These are phyloP conservation scores for Colletotrichum incanum DNA, from an alignment of 2,329 filamentous ascomycete species.

Conservation along the genomic window DNA sequence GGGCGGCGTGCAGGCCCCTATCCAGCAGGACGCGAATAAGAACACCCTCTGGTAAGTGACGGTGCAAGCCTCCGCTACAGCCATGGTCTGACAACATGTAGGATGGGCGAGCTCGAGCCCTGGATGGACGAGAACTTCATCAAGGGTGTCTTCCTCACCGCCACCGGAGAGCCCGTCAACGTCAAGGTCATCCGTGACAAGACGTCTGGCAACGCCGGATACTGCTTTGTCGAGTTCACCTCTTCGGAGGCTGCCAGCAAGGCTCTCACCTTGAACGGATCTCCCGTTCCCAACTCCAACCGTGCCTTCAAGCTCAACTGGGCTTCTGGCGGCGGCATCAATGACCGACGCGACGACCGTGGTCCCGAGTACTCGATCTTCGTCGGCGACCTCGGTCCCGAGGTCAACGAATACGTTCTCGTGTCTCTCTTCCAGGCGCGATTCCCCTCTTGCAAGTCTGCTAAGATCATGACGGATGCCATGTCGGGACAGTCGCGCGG, in stretches of 20 bases:
- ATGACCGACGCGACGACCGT: slow-evolving; percentile 95
- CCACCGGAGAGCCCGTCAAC: slow-evolving; percentile 94
- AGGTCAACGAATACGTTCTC: slow-evolving; percentile 98
- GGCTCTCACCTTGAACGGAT: slow-evolving; percentile 91
- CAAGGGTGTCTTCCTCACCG: slow-evolving; percentile 89
- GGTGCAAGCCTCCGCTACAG: no score
- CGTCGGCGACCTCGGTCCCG: slow-evolving; percentile 95
- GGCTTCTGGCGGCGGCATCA: slow-evolving; percentile 95
- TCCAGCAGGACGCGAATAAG: slow-evolving; percentile 66
- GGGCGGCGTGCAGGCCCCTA: slow-evolving; percentile 38
- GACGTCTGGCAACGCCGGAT: slow-evolving; percentile 97
- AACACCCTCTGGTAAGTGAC: slow-evolving; percentile 69
- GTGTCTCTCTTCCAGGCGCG: slow-evolving; percentile 97
- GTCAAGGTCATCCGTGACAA: slow-evolving; percentile 99
- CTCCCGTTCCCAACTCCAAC: slow-evolving; percentile 91
- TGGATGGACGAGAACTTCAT: slow-evolving; percentile 99
- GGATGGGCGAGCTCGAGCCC: slow-evolving; percentile 99
- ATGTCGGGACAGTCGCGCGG: slow-evolving; percentile 98
- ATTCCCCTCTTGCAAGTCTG: slow-evolving; percentile 97
- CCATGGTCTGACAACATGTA: slow-evolving; percentile 55
- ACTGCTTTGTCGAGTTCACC: slow-evolving; percentile 97
- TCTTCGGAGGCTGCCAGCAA: slow-evolving; percentile 89
- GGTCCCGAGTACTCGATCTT: slow-evolving; percentile 98
- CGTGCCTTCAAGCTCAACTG: slow-evolving; percentile 99
- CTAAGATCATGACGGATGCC: slow-evolving; percentile 99